Base-by-base conservation (phyloP, 106 monocot species). In the Allium fistulosum region DNA sequence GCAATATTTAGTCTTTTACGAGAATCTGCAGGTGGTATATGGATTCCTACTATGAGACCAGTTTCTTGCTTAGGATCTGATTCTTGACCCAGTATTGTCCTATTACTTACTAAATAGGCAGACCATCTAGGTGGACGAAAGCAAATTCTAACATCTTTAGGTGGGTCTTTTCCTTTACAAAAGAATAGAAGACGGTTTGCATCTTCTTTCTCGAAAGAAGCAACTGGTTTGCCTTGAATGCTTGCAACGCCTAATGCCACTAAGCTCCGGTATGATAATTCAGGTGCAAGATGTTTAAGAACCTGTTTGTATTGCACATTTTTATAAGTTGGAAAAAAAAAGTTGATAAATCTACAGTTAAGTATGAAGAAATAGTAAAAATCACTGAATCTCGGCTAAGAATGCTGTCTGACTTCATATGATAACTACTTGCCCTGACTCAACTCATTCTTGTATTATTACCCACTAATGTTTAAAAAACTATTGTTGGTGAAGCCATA, bases 121-220 rank as follows among this genome's bases (percentile, higher is more conserved):
- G 69, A 76, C 84, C 82, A 89, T 51, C 17, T 65, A 11, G 82
- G 82, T 4, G 65, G 50, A 58, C 57, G 48, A 68, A 17, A 48
- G 55, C 28, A 45, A 9, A 73, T 26, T 46, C 45, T 37, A 62
- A 71, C 68, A 17, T 52, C 60, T n/a, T 47, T 53, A 49, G 6
- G 17, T 57, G 28, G 46, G 11, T 82, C 81, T 57, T 73, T 70
- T 10, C 55, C 70, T 57, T 71, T 56, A 75, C 71, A 79, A 69
- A 84, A 84, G 82, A 82, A 89, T 55, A 89, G 79, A 64, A 89
- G 71, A 12, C 84, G 72, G 8, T 84, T 70, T 70, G 84, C 84
- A 74, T 89, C 88, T 77, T 89, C 88, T 62, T 82, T 78, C 50
- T 84, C 88, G 70, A 89, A 89, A 48, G 88, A 74, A 68, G 84